A percentile compares a stretch with the other conserved stretches of the same genome.
phyloP scores from a whole-genome alignment of 495 filamentous ascomycete genomes.

The Penicillium canariense region DNA sequence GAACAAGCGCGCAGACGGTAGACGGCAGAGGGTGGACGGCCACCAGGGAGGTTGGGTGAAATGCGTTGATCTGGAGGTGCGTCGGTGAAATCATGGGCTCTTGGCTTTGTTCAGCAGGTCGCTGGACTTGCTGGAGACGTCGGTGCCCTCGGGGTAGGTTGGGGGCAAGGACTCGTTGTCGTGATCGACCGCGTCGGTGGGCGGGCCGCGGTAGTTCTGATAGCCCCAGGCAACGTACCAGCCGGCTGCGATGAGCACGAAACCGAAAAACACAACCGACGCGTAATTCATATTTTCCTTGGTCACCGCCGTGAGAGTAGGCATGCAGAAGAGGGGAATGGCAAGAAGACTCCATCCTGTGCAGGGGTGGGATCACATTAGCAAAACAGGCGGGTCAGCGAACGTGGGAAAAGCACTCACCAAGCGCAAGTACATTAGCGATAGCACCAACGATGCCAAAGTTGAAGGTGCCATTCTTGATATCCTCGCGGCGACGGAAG shows the following conservation, averaged over 20 bases:
- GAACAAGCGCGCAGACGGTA: not conserved
- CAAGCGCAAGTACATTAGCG: conserved; percentile 51
- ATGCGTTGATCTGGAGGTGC: not conserved
- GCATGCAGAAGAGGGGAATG: conserved; percentile 53
- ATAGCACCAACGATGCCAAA: conserved; percentile 55
- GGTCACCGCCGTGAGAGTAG: conserved; percentile 34
- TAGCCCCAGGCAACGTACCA: conserved; percentile 65
- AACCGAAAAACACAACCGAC: conserved; percentile 56
- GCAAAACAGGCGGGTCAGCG: conserved; percentile 1
- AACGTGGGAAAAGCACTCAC: conserved; percentile 36
- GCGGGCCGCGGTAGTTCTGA: conserved; percentile 30
- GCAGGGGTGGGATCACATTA: not conserved
- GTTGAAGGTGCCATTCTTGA: conserved; percentile 54
- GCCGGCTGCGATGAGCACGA: conserved; percentile 47
- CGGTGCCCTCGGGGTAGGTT: conserved; percentile 9
- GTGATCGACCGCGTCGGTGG: conserved; percentile 25
- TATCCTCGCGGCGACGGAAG: conserved; percentile 47
- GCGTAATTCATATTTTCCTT: conserved; percentile 52
- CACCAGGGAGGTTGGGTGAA: not conserved
- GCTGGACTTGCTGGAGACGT: conserved; percentile 4
- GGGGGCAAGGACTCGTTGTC: conserved; percentile 8
- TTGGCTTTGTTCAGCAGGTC: conserved; percentile 4
- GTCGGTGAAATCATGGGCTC: not conserved
- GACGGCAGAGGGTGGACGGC: not conserved
- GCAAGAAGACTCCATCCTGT: conserved; percentile 58